A percentile compares a stretch with the other conserved stretches of the same genome.
These are phyloP conservation scores for Solidago caesia DNA, from an alignment of 129 eudicot species.

Conservation along the genomic window DNA sequence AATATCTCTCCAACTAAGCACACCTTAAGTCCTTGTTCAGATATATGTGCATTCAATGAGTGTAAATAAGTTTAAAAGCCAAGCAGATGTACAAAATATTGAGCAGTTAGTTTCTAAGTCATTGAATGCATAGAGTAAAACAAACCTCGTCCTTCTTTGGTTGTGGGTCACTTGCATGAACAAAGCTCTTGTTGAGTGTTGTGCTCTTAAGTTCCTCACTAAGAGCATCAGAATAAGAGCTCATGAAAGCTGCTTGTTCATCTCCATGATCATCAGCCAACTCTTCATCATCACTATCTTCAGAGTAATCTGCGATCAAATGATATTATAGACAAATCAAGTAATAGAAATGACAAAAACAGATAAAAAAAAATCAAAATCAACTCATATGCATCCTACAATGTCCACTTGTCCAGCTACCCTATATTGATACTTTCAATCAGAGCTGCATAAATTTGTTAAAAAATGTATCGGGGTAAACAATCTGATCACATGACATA, in stretches of 20 bases:
- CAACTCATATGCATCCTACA: not conserved
- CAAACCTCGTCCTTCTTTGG: slow-evolving; percentile 63
- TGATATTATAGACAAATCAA: not conserved
- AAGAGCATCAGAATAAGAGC: slow-evolving; percentile 65
- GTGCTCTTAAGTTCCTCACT: slow-evolving; percentile 67
- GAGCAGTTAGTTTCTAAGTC: not conserved
- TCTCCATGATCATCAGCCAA: slow-evolving; percentile 41
- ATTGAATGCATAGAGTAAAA: not conserved
- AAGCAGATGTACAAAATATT: not conserved
- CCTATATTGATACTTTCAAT: not conserved
- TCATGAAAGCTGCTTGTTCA: slow-evolving; percentile 60
- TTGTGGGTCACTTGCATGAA: slow-evolving; percentile 60
- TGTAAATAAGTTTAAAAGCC: not conserved
- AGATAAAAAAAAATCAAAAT: not conserved
- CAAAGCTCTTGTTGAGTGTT: slow-evolving; percentile 69
- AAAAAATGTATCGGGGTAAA: not conserved
- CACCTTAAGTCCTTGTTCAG: not conserved
- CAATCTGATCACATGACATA: too few relatives aligned
- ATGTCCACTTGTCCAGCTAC: too few relatives aligned
- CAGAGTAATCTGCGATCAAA: slow-evolving; percentile 62
- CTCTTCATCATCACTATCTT: slow-evolving; percentile 48
- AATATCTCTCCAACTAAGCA: too few relatives aligned
- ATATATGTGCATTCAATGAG: not conserved
- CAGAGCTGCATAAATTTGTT: not conserved
- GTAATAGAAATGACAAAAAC: not conserved